These are phyloP conservation scores for Neofusicoccum ribis DNA, from an alignment of 2,329 filamentous ascomycete genomes.

Conservation along the genomic window DNA sequence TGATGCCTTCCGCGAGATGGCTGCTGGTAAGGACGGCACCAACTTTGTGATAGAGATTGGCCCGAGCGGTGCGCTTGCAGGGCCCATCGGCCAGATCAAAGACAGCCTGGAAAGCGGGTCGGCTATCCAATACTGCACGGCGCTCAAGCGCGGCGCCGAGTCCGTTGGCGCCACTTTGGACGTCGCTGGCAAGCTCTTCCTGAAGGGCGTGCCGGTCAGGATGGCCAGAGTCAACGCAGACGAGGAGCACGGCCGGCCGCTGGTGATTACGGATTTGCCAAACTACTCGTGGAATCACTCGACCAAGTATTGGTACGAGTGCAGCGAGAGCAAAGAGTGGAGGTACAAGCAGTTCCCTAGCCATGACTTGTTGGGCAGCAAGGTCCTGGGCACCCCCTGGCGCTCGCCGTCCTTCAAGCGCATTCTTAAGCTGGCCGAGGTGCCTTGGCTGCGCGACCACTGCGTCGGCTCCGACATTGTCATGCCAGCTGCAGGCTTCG, in stretches of 20 bases:
- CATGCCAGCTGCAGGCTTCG: background rate
- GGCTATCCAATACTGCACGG: conserved; percentile 18
- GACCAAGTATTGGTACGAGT: conserved; percentile 29
- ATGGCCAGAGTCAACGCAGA: conserved; percentile 8
- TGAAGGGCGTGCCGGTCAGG: background rate
- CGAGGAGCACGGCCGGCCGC: background rate
- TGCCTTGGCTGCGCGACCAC: conserved; percentile 51
- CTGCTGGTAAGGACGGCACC: conserved; percentile 19
- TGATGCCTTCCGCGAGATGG: conserved; percentile 20
- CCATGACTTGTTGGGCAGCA: conserved; percentile 29
- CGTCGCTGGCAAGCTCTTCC: conserved; percentile 8
- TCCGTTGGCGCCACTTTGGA: background rate
- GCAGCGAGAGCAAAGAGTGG: conserved; percentile 25
- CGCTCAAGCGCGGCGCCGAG: conserved; percentile 15
- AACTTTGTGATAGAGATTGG: conserved; percentile 26
- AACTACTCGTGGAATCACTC: conserved; percentile 31
- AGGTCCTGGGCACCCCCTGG: conserved; percentile 31
- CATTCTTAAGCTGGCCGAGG: conserved; percentile 39
- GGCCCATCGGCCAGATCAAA: conserved; percentile 22
- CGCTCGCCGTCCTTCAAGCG: conserved; percentile 45
- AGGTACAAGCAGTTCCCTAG: conserved; percentile 18
- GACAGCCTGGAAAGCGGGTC: background rate
- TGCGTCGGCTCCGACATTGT: conserved; percentile 20
- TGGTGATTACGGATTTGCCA: conserved; percentile 28
- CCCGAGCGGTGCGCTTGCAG: conserved; percentile 24